Evolutionary conservation across 331 rosid species (phyloP).

Genomic region (Telfairia occidentalis): DNA sequence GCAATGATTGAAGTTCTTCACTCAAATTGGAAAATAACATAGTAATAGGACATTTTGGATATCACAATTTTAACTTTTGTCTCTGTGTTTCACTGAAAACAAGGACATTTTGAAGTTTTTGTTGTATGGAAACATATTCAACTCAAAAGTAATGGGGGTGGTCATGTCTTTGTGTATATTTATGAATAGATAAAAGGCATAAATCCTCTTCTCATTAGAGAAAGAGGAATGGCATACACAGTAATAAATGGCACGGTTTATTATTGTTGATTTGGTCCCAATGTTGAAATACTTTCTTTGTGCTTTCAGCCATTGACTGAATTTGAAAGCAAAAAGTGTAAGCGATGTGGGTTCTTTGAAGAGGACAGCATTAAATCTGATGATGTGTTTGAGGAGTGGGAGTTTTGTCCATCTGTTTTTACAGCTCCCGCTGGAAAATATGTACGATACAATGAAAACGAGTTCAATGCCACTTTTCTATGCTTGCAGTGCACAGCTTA

Average conservation of each 20-base stretch:
- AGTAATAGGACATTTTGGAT: background rate
- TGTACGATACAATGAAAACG: constrained; percentile 36
- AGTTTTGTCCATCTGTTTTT: constrained; percentile 82
- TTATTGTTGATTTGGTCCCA: background rate
- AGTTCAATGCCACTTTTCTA: constrained; percentile 58
- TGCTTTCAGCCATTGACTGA: constrained; percentile 73
- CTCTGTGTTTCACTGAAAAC: background rate
- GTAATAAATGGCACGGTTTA: background rate
- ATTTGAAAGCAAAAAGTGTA: constrained; percentile 53
- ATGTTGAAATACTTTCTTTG: background rate
- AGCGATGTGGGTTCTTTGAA: constrained; percentile 89
- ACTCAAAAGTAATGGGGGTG: background rate
- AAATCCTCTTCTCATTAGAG: background rate
- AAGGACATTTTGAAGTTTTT: background rate
- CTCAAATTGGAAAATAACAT: background rate
- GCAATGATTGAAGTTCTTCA: background rate
- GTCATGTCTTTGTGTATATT: background rate
- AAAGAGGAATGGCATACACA: background rate
- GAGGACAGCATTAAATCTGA: constrained; percentile 43
- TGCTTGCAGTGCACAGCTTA: constrained; percentile 47
- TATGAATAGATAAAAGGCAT: background rate
- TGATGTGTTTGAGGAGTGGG: constrained; percentile 81
- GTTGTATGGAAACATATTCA: background rate
- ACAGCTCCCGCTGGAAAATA: constrained; percentile 38
- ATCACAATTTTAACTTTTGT: background rate